Evolutionary conservation across 257 asterid species (phyloP), one percentile per base, ranked within the genome.

Genomic region (Scutellaria minor): DNA sequence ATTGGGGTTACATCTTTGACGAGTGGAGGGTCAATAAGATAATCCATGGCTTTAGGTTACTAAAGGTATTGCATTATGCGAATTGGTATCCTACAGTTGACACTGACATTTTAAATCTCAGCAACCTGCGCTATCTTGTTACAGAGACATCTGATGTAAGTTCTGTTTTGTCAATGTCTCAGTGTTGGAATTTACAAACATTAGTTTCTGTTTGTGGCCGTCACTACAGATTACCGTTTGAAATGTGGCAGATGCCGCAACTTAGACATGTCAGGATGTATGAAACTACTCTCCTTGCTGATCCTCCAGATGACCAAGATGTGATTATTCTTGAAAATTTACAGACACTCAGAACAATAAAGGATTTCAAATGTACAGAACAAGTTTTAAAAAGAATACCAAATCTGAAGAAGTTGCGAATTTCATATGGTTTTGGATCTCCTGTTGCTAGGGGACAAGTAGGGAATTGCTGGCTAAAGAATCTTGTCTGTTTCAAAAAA

Each of bases 161-260:
- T 24, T 24, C 27, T 24, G 2, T 24, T 24, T 24, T 1, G 27
- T 1, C 27, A 24, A 1, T 24, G 27, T 24, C 27, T 24, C 27
- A 24, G 27, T 24, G 27, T 27, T 77, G 81, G 81, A 71, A 64
- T 18, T 61, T 64, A 11, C 64, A 77, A 35, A 45, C 74, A 22
- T 63, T 64, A n/a, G 11, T 68, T 24, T 10, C 68, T 42, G 44
- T 47, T 18, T 1, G 6, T 44, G 11, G 42, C 60, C 13, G 50
- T 47, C 31, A 27, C 61, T 13, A 24, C 27, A 1, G 2, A 1
- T 54, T 70, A 9, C 69, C 66, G 3, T 11, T n/a, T 56, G 73
- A 64, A 77, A 27, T 77, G n/a, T 77, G 81, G 77, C 65, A 57
- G 44, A 57, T 71, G 77, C 37, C 70, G 35, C 76, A 70, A 24